Percentiles rank a stretch among this genome's conserved stretches.
These are phyloP conservation scores for Aphanomyces stellatus DNA, from an alignment of 352 stramenopile genomes.

Conservation along the genomic window DNA sequence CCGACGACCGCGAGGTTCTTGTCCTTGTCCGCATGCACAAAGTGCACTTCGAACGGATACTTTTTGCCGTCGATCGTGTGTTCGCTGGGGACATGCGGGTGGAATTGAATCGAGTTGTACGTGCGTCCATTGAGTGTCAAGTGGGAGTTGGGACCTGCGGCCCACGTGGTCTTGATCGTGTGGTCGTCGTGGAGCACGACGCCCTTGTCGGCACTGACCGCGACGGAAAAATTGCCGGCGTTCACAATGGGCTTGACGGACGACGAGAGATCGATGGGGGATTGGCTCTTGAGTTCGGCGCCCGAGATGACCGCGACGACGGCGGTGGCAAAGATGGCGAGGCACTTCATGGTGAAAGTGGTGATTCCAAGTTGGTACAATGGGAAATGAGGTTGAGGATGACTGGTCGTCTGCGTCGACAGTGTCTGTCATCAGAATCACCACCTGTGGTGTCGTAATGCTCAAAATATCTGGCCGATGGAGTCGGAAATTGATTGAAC, in stretches of 20 bases:
- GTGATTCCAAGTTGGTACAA: too few species aligned
- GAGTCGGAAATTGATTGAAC: too few species aligned
- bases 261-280: background rate
- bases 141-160: background rate
- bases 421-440: too few species aligned
- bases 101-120: slow-evolving; percentile 28
- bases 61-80: slow-evolving; percentile 31
- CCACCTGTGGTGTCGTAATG: too few species aligned
- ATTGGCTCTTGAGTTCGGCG: background rate
- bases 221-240: slow-evolving; percentile 23
- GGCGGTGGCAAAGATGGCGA: too few species aligned
- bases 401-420: too few species aligned
- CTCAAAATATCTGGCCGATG: too few species aligned
- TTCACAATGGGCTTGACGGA: background rate
- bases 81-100: slow-evolving; percentile 37
- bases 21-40: slow-evolving; percentile 37
- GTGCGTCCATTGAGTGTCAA: slow-evolving; percentile 23
- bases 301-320: too few species aligned
- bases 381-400: too few species aligned
- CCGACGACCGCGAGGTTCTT: slow-evolving; percentile 43
- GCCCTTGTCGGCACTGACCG: background rate
- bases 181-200: slow-evolving; percentile 3
- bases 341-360: too few species aligned
- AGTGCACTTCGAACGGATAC: slow-evolving; percentile 33
- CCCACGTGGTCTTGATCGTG: slow-evolving; percentile 8